These are phyloP conservation scores for Apophysomyces ossiformis DNA, from an alignment of 371 early-diverging fungal genomes.

Conservation along the genomic window DNA sequence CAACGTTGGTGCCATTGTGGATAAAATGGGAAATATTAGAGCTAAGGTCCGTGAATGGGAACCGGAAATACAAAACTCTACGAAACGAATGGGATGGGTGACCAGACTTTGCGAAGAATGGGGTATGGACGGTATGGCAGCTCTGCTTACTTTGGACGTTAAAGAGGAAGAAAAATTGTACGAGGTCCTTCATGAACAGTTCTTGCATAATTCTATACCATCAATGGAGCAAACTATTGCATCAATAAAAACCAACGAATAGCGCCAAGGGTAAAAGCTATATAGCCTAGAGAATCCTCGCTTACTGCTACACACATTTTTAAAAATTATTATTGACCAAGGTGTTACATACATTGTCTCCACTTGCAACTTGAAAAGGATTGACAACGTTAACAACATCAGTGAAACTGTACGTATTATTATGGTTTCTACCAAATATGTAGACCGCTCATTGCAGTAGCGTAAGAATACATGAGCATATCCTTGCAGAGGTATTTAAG, in stretches of 20 bases:
- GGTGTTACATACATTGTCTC: too few species aligned
- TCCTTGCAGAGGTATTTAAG: too few species aligned
- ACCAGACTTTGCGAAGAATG: slow-evolving; percentile 67
- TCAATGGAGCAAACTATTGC: slow-evolving; percentile 22
- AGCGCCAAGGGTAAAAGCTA: too few species aligned
- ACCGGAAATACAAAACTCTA: slow-evolving; percentile 63
- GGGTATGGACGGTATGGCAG: slow-evolving; percentile 45
- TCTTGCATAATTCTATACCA: slow-evolving; percentile 43
- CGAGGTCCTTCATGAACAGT: slow-evolving; percentile 61
- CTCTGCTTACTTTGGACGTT: slow-evolving; percentile 17
- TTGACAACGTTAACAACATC: too few species aligned
- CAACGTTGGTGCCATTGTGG: slow-evolving; percentile 71
- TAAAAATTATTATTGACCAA: neutral
- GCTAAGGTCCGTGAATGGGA: slow-evolving; percentile 71
- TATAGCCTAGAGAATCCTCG: too few species aligned
- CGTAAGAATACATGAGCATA: too few species aligned
- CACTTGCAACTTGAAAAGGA: too few species aligned
- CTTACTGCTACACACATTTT: neutral
- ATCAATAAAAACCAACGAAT: neutral
- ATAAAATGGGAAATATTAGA: slow-evolving; percentile 72
- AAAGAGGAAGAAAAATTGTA: slow-evolving; percentile 41
- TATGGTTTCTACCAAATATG: too few species aligned
- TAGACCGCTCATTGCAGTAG: too few species aligned
- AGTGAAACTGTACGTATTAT: too few species aligned
- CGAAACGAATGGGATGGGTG: slow-evolving; percentile 86